phyloP scores from a whole-genome alignment of 192 early-diverging fungal species.

The Coemansia sp. region DNA sequence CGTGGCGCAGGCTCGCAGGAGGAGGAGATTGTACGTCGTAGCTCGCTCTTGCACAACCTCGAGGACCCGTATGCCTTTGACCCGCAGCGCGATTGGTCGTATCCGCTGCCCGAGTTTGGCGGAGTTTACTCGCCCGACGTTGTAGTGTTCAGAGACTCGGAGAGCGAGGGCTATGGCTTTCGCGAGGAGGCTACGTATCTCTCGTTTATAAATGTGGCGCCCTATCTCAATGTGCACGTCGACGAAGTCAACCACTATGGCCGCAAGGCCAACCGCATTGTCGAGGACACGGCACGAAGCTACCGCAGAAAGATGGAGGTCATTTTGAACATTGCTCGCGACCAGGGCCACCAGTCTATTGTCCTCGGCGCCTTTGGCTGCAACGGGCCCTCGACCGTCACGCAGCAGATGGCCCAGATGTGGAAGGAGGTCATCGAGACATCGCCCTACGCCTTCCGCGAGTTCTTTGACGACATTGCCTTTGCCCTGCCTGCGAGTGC shows the following conservation, averaged over 20 bases:
- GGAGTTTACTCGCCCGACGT: conserved; percentile 59
- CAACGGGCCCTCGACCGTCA: conserved; percentile 35
- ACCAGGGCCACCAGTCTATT: conserved; percentile 56
- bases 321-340: conserved; percentile 53
- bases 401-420: conserved; percentile 48
- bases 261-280: conserved; percentile 49
- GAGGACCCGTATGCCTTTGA: conserved; percentile 53
- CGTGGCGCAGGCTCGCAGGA: conserved; percentile 56
- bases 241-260: conserved; percentile 54
- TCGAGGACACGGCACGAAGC: conserved; percentile 52
- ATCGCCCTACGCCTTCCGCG: conserved; percentile 54
- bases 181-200: conserved; percentile 49
- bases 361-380: conserved; percentile 59
- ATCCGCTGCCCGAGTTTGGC: conserved; percentile 58
- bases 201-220: conserved; percentile 56
- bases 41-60: conserved; percentile 52
- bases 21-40: conserved; percentile 56
- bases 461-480: conserved; percentile 58
- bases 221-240: conserved; percentile 51
- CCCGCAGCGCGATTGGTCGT: conserved; percentile 51
- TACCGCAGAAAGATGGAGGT: conserved; percentile 57
- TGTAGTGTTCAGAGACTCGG: conserved; percentile 55
- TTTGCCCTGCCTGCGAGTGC: conserved; percentile 40
- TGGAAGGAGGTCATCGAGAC: conserved; percentile 57
- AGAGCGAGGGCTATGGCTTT: conserved; percentile 52